These are phyloP conservation scores for Macrophomina tecta DNA, from an alignment of 2,329 filamentous ascomycete genomes.

Conservation along the genomic window DNA sequence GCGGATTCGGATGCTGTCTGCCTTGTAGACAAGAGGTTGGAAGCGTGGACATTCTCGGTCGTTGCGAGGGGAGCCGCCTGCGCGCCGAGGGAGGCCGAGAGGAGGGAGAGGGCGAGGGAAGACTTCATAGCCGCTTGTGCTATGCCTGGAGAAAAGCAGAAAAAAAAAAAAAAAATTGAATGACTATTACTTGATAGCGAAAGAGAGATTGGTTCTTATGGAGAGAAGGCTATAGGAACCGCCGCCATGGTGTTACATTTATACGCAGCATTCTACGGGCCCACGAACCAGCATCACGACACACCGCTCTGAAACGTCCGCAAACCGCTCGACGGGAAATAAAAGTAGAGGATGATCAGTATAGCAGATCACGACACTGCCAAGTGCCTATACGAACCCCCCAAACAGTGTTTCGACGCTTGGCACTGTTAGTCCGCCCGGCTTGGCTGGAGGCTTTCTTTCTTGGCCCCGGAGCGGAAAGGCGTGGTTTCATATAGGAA, in stretches of 20 bases:
- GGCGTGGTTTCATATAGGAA: neutral
- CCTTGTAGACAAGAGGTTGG: neutral
- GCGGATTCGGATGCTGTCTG: neutral
- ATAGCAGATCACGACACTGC: slow-evolving; percentile 5
- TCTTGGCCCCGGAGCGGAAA: neutral
- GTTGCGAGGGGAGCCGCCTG: neutral
- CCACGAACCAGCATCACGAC: neutral
- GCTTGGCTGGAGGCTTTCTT: neutral
- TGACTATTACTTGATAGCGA: no score
- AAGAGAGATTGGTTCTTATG: neutral
- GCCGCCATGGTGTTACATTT: neutral
- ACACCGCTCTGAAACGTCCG: neutral
- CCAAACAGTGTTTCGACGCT: neutral
- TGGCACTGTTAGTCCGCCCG: slow-evolving; percentile 1
- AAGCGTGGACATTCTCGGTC: neutral
- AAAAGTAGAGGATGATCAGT: slow-evolving; percentile 5
- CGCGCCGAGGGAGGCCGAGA: neutral
- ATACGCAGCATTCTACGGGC: neutral
- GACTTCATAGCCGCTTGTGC: neutral
- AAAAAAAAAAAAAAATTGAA: neutral
- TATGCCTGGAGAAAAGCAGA: neutral
- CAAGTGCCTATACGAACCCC: slow-evolving; percentile 2
- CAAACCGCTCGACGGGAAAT: neutral
- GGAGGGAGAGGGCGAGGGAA: neutral
- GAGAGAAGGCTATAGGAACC: neutral